Evolutionary conservation across 148 eudicot species (phyloP).

Genomic region (Salicornia ramosissima): DNA sequence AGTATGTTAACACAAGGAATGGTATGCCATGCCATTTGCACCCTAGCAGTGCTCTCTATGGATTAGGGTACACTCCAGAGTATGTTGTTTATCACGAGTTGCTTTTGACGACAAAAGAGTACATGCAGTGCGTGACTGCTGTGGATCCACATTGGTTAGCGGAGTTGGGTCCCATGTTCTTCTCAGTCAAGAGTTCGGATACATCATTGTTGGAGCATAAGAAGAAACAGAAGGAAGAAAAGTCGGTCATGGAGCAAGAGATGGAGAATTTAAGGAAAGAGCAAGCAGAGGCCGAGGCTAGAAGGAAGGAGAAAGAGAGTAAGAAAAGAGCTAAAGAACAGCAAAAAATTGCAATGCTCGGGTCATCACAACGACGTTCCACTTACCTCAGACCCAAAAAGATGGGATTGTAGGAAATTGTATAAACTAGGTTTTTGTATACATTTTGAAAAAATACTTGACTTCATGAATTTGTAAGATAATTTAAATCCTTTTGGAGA

Average conservation of each 20-base stretch:
- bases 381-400: conserved; percentile 76
- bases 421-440: too few relatives aligned
- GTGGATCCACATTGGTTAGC: conserved; percentile 97
- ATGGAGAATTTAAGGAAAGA: conserved; percentile 73
- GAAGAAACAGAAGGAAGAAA: conserved; percentile 88
- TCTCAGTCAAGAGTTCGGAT: conserved; percentile 88
- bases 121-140: conserved; percentile 94
- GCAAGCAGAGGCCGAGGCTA: conserved; percentile 47
- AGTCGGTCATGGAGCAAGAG: conserved; percentile 92
- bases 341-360: conserved; percentile 69
- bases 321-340: conserved; percentile 60
- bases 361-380: conserved; percentile 45
- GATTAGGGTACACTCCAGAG: conserved; percentile 84
- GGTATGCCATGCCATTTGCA: conserved; percentile 95
- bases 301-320: conserved; percentile 46
- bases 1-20: conserved; percentile 77
- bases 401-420: conserved; percentile 36
- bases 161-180: conserved; percentile 91
- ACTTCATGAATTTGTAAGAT: too few relatives aligned
- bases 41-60: conserved; percentile 87
- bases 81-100: conserved; percentile 92
- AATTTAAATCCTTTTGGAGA: too few relatives aligned
- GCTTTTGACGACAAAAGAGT: conserved; percentile 82
- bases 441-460: too few relatives aligned
- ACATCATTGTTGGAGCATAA: conserved; percentile 85